Conservation (phyloP, 169 alveolate species). For the Perkinsus marinus region DNA sequence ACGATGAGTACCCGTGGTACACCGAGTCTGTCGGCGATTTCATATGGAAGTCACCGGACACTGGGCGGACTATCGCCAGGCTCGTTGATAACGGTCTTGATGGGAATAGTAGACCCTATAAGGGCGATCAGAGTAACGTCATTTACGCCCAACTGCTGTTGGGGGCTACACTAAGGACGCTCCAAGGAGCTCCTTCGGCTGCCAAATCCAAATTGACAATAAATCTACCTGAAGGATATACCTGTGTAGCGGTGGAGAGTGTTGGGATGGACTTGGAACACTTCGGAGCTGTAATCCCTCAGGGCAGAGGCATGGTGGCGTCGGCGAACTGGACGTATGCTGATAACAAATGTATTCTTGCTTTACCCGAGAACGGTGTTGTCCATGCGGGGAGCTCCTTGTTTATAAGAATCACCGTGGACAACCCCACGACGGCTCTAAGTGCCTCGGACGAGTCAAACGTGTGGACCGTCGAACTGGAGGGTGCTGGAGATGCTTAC, state of each 20-base stretch:
- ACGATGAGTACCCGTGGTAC: not conserved
- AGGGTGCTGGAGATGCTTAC: not conserved
- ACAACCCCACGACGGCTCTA: not conserved
- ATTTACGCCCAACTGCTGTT: not conserved
- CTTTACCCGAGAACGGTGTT: not conserved
- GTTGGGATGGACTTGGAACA: not conserved
- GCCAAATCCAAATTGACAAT: not conserved
- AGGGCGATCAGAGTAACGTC: not conserved
- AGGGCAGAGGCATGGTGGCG: not conserved
- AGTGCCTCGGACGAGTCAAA: not conserved
- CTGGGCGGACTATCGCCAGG: not conserved
- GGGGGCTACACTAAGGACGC: not conserved
- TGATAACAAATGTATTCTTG: not conserved
- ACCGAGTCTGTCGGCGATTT: not conserved
- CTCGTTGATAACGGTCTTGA: not conserved
- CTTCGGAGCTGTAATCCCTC: not conserved
- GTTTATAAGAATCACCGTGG: not conserved
- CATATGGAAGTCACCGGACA: constrained; percentile 1
- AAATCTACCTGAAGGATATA: not conserved
- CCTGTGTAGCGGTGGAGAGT: not conserved
- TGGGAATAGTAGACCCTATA: not conserved
- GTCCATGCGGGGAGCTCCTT: not conserved
- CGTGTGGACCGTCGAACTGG: not conserved
- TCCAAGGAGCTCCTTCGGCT: not conserved
- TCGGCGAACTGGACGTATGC: not conserved